A percentile compares a stretch with the other conserved stretches of the same genome.
Conservation (phyloP, 2,329 filamentous ascomycete genomes). For the Epichloe uncinata region DNA sequence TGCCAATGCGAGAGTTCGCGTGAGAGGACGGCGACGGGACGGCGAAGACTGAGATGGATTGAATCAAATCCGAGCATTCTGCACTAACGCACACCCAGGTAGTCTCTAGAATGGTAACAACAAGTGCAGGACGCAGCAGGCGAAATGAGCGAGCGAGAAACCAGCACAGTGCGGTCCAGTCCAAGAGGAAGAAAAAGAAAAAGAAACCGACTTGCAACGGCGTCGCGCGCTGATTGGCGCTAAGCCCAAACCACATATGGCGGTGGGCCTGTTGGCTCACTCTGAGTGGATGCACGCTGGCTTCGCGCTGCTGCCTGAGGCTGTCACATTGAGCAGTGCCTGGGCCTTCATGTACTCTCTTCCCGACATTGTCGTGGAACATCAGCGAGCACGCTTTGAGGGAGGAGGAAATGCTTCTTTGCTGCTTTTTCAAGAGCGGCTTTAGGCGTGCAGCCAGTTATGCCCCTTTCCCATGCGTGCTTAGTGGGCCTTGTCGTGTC, state of each 20-base stretch:
- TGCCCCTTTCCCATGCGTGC: not conserved
- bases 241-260: not conserved
- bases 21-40: too few species aligned
- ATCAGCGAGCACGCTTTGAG: not conserved
- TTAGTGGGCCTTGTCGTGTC: too few species aligned
- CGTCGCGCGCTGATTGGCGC: constrained; percentile 2
- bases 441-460: not conserved
- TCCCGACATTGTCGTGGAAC: not conserved
- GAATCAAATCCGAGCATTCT: not conserved
- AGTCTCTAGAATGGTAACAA: too few species aligned
- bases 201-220: not conserved
- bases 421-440: too few species aligned
- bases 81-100: not conserved
- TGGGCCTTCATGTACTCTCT: not conserved
- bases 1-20: not conserved
- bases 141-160: not conserved
- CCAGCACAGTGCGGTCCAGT: not conserved
- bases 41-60: too few species aligned
- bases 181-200: not conserved
- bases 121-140: not conserved
- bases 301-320: constrained; percentile 2
- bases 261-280: not conserved
- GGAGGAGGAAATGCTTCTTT: too few species aligned
- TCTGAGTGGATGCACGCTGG: not conserved
- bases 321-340: too few species aligned